These are phyloP conservation scores for Coniochaeta pulveracea DNA, from an alignment of 2,329 filamentous ascomycete genomes.

Conservation along the genomic window DNA sequence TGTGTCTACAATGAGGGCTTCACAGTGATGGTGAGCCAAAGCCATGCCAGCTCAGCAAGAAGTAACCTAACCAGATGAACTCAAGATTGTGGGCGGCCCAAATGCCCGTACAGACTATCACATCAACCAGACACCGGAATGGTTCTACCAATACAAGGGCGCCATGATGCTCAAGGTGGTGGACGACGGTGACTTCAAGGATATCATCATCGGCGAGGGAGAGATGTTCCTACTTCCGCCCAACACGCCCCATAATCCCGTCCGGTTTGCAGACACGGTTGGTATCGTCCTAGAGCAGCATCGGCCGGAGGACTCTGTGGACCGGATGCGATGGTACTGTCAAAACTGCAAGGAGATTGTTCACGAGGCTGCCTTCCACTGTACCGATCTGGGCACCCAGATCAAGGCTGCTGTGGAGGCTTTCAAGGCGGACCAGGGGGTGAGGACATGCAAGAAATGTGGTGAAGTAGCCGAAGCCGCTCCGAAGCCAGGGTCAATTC, in stretches of 20 bases:
- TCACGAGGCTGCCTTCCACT: slow-evolving; percentile 79
- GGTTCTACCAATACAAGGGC: slow-evolving; percentile 95
- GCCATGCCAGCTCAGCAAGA: background rate
- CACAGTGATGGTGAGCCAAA: slow-evolving; percentile 65
- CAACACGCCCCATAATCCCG: slow-evolving; percentile 95
- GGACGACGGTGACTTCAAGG: slow-evolving; percentile 60
- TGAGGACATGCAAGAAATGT: slow-evolving; percentile 67
- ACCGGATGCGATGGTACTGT: slow-evolving; percentile 90
- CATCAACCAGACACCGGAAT: slow-evolving; percentile 92
- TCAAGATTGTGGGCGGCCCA: slow-evolving; percentile 68
- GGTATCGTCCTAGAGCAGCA: slow-evolving; percentile 86
- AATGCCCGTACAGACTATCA: slow-evolving; percentile 97
- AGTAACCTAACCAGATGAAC: background rate
- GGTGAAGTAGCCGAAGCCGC: slow-evolving; percentile 63
- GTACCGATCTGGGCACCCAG: slow-evolving; percentile 83
- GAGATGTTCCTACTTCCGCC: slow-evolving; percentile 87
- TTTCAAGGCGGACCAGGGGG: slow-evolving; percentile 57
- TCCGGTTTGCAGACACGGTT: slow-evolving; percentile 88
- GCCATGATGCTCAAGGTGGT: slow-evolving; percentile 91
- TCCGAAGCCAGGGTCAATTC: slow-evolving; percentile 47
- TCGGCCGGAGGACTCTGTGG: slow-evolving; percentile 56
- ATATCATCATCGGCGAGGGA: slow-evolving; percentile 83
- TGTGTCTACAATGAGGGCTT: slow-evolving; percentile 83
- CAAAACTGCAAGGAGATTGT: slow-evolving; percentile 57
- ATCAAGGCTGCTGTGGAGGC: slow-evolving; percentile 83